Base-by-base conservation (phyloP, 2,329 filamentous ascomycete species). In the Paraconiothyrium brasiliense region DNA sequence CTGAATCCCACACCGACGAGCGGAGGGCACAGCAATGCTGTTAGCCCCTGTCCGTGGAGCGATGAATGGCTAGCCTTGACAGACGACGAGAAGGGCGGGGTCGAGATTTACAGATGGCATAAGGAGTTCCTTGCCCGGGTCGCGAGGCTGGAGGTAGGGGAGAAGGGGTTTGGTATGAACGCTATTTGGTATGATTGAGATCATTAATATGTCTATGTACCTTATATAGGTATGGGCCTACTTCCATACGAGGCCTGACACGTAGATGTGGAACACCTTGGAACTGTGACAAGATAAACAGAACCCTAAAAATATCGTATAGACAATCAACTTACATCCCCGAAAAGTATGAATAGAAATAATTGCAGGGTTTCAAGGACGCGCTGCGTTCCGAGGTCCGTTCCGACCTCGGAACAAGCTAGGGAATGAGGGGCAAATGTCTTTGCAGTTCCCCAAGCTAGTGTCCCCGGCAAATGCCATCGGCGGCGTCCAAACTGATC, bases 151-250 rank as follows among this genome's bases (percentile, higher is more conserved):
- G 88, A 92, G 68, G 89, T 96, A 41, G 88, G 89, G 6, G 93
- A 96, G 81, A 92, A 91, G n/a, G 93, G 93, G 1, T 97, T 97
- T 76, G 92, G 92, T 1, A 97, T 97, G 93, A 97, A 97, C 80
- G 92, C 92, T n/a, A 93, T 96, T 65, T 97, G 93, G 93, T 95
- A 95, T 78, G 91, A 96, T 79, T 92, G 71, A 73, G 35, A 10
- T 11, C 14, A 22, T 35, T 30, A 41, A 20, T 11, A 32, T 10
- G 14, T 6, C 3, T 41, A n/a, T 5, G 8, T 41, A n/a, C 39
- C 20, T 20, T 20, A 20, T 20, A 20, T 20, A 20, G 20, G 6
- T 30, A 41, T 7, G 39, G 16, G 16, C 14, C 39, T n/a, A 16
- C 4, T n/a, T n/a, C 16, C 14, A 2, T 41, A n/a, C n/a, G 14